phyloP scores from a whole-genome alignment of 225 moss, liverwort and hornwort species.

The Rhytidiadelphus loreus region DNA sequence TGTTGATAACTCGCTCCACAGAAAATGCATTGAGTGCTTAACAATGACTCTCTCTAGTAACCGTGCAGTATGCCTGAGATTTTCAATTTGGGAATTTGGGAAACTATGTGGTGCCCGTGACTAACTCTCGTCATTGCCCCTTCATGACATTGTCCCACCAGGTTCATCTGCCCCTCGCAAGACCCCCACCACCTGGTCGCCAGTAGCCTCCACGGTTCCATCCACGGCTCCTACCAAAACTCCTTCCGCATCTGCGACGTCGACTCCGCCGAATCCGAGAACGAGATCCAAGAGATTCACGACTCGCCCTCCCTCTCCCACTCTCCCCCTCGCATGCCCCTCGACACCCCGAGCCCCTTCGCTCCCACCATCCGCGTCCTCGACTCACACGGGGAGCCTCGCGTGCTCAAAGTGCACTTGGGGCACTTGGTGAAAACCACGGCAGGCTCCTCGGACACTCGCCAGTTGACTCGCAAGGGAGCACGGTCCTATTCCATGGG shows the following conservation, averaged over 20 bases:
- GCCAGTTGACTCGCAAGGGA: conserved; percentile 22
- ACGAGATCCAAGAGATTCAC: conserved; percentile 38
- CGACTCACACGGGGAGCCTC: conserved; percentile 29
- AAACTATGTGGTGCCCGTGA: not conserved
- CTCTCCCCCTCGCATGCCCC: not conserved
- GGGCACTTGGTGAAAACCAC: conserved; percentile 21
- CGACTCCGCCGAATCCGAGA: conserved; percentile 32
- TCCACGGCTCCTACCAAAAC: conserved; percentile 44
- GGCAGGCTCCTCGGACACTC: conserved; percentile 11
- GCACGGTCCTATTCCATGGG: conserved; percentile 92
- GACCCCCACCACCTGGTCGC: conserved; percentile 1
- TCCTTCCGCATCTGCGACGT: conserved; percentile 51
- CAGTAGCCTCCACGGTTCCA: conserved; percentile 36
- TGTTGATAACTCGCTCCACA: not conserved
- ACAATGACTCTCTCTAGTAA: too few relatives aligned
- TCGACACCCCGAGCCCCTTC: conserved; percentile 34
- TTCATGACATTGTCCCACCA: not conserved
- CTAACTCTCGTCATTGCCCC: not conserved
- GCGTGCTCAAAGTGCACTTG: conserved; percentile 66
- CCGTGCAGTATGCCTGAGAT: not conserved
- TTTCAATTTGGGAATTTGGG: not conserved
- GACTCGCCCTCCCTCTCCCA: not conserved
- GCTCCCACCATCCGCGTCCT: conserved; percentile 31
- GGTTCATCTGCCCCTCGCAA: conserved; percentile 22
- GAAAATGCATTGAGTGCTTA: not conserved